A percentile compares a stretch with the other conserved stretches of the same genome.
Conservation (phyloP, 129 eudicot species). For the Arctium lappa region DNA sequence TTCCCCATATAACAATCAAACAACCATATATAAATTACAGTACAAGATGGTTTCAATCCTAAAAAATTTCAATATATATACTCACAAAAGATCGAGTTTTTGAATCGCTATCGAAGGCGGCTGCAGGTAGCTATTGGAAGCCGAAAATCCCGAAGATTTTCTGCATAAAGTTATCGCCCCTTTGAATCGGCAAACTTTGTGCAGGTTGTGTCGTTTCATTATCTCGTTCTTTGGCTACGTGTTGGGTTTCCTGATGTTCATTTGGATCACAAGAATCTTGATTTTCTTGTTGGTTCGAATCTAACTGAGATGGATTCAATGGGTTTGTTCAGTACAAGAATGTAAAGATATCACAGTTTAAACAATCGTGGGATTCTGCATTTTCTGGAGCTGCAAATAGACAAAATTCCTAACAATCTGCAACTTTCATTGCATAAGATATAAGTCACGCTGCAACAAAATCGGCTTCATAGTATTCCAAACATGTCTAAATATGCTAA, state of each 20-base stretch:
- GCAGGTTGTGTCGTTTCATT: conserved; percentile 4
- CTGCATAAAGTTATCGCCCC: conserved; percentile 22
- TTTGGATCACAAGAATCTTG: conserved; percentile 28
- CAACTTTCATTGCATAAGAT: not conserved
- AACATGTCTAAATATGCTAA: not conserved
- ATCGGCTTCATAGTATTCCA: not conserved
- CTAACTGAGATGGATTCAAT: conserved; percentile 34
- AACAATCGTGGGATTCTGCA: not conserved
- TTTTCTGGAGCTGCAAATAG: not conserved
- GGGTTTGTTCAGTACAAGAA: conserved; percentile 27
- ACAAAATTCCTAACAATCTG: not conserved
- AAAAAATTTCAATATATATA: conserved; percentile 11
- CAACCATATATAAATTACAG: conserved; percentile 11
- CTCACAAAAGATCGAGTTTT: conserved; percentile 3
- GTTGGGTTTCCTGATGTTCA: conserved; percentile 20
- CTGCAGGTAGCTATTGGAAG: not conserved
- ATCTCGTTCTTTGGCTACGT: conserved; percentile 14
- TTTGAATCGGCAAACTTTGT: not conserved
- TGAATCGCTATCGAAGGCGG: not conserved
- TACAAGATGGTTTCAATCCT: conserved; percentile 12
- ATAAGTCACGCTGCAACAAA: not conserved
- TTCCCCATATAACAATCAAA: not conserved
- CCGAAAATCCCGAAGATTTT: conserved; percentile 13
- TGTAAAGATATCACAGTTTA: not conserved
- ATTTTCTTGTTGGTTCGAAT: conserved; percentile 19